Conservation (phyloP, 2,329 filamentous ascomycete genomes). For the Trichoderma harzianum region DNA sequence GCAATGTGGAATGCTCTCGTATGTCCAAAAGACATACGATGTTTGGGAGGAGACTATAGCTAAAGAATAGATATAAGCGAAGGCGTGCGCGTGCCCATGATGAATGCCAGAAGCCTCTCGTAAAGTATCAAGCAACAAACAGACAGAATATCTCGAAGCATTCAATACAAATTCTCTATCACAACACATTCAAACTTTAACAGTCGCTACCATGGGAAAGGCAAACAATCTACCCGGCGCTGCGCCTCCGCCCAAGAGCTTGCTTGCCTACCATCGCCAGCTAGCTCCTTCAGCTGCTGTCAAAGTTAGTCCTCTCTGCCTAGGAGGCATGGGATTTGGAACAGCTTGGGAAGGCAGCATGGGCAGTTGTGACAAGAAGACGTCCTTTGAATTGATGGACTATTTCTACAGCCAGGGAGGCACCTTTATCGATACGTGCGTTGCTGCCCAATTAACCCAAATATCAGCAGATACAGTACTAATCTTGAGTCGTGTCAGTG, state of each 20-base stretch:
- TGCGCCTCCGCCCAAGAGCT: slow-evolving; percentile 19
- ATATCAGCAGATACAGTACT: background rate
- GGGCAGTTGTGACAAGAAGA: slow-evolving; percentile 26
- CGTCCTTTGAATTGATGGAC: slow-evolving; percentile 12
- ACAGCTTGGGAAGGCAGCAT: slow-evolving; percentile 43
- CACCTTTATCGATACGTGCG: slow-evolving; percentile 58
- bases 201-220: background rate
- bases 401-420: slow-evolving; percentile 41
- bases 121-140: background rate
- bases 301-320: slow-evolving; percentile 27
- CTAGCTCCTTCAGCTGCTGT: slow-evolving; percentile 24
- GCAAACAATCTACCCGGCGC: slow-evolving; percentile 1
- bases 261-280: slow-evolving; percentile 25
- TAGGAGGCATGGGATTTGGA: slow-evolving; percentile 28
- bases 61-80: background rate
- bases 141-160: background rate
- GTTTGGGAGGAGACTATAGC: no score
- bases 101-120: background rate
- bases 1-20: background rate
- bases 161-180: background rate
- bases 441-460: background rate
- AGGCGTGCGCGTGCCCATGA: background rate
- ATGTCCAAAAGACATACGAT: background rate
- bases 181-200: background rate
- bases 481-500: background rate